Percentiles rank a stretch among this genome's conserved stretches.
Conservation (phyloP, 2,329 filamentous ascomycete species). For the Cercospora berteroae region DNA sequence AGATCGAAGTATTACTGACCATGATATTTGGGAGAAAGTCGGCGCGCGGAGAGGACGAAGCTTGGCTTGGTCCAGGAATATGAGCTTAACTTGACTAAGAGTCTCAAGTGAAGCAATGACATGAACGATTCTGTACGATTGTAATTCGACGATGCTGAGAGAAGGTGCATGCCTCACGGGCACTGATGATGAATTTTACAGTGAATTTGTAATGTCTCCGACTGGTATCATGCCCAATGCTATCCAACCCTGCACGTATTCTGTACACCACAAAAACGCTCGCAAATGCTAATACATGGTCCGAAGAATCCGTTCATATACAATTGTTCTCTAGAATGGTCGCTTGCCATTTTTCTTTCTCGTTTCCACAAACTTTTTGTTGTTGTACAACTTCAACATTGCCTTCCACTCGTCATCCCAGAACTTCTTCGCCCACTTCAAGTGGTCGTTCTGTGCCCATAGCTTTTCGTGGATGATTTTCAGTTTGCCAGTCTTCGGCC, state of each 20-base stretch:
- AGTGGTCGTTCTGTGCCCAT: slow-evolving; percentile 17
- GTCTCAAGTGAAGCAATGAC: not conserved
- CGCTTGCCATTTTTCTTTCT: slow-evolving; percentile 13
- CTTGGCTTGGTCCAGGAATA: not conserved
- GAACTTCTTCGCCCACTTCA: slow-evolving; percentile 21
- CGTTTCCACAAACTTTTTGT: slow-evolving; percentile 19
- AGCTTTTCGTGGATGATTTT: slow-evolving; percentile 28
- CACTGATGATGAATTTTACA: not conserved
- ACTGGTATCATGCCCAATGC: slow-evolving; percentile 2
- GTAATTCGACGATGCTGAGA: not conserved
- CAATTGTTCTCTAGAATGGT: slow-evolving; percentile 12
- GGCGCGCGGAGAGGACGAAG: not conserved
- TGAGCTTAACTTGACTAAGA: not conserved
- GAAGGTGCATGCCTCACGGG: not conserved
- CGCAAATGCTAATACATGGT: slow-evolving; percentile 8
- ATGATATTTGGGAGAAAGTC: not conserved
- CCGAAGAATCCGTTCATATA: not conserved
- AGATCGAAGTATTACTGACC: slow-evolving; percentile 17
- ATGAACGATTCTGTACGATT: not conserved
- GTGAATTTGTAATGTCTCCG: not conserved
- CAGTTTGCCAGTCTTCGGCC: slow-evolving; percentile 16
- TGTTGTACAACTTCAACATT: slow-evolving; percentile 25
- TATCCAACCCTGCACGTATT: slow-evolving; percentile 1
- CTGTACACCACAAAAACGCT: slow-evolving; percentile 10
- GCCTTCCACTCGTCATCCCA: slow-evolving; percentile 21